Percentiles rank a stretch among this genome's conserved stretches.
These are phyloP conservation scores for Thermochaetoides thermophila DNA, from an alignment of 495 filamentous ascomycete genomes.

Conservation along the genomic window DNA sequence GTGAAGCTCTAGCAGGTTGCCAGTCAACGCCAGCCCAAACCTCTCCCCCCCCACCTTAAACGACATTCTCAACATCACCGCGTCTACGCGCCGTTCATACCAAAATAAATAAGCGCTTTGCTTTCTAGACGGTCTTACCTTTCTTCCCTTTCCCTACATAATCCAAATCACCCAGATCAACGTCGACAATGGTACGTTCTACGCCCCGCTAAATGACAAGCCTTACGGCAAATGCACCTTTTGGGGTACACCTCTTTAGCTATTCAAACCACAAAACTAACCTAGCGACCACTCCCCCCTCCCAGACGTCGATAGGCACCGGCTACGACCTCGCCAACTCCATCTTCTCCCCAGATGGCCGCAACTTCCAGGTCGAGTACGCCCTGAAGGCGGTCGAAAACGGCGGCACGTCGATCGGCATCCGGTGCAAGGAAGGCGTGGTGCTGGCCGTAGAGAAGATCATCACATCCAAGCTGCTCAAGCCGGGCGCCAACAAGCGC, in stretches of 20 bases:
- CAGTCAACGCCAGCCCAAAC: not conserved
- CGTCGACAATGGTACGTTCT: not conserved
- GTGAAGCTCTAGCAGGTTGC: not conserved
- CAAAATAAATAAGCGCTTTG: too few species aligned
- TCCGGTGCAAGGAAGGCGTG: conserved; percentile 93
- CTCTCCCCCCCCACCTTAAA: not conserved
- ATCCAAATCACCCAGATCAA: not conserved
- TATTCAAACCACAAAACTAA: not conserved
- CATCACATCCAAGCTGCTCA: conserved; percentile 85
- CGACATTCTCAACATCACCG: too few species aligned
- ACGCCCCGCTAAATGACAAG: too few species aligned
- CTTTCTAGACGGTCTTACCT: too few species aligned
- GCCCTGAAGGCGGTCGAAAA: conserved; percentile 98
- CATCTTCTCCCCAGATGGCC: conserved; percentile 95
- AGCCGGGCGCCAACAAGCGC: conserved; percentile 85
- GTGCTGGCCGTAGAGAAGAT: conserved; percentile 95
- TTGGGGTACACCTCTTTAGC: not conserved
- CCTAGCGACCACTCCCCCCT: conserved; percentile 1
- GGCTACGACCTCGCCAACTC: conserved; percentile 99
- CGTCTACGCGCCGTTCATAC: too few species aligned
- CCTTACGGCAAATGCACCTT: too few species aligned
- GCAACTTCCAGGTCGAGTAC: conserved; percentile 99
- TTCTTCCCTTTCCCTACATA: not conserved
- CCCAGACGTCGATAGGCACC: conserved; percentile 95
- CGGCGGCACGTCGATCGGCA: conserved; percentile 89